These are phyloP conservation scores for Prunus dulcis DNA, from an alignment of 306 rosid species.

Conservation along the genomic window DNA sequence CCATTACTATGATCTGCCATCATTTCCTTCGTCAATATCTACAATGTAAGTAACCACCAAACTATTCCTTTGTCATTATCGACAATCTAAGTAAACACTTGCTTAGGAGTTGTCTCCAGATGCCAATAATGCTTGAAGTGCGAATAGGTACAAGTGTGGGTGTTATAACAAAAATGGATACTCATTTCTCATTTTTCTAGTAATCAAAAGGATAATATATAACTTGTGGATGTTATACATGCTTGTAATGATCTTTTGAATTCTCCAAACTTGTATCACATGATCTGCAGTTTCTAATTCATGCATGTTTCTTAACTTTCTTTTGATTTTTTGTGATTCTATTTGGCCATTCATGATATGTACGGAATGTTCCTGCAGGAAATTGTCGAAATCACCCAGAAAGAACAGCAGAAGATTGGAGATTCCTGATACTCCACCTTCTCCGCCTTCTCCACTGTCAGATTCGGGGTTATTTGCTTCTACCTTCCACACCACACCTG, in stretches of 20 bases:
- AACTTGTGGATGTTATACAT: not conserved
- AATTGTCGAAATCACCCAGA: conserved; percentile 50
- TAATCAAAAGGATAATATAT: not conserved
- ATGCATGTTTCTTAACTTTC: conserved; percentile 1
- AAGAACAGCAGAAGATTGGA: conserved; percentile 45
- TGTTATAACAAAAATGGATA: not conserved
- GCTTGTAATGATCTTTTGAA: not conserved
- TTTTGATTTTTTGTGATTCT: not conserved
- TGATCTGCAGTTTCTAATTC: not conserved
- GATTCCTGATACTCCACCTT: conserved; percentile 45
- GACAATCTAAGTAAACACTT: not conserved
- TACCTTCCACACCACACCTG: conserved; percentile 65
- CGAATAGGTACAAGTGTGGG: not conserved
- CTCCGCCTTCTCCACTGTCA: not conserved
- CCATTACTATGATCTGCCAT: conserved; percentile 12
- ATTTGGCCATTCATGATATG: conserved; percentile 3
- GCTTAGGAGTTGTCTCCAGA: not conserved
- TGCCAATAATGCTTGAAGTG: not conserved
- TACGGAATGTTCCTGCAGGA: conserved; percentile 50
- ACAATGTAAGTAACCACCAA: not conserved
- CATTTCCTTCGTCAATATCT: conserved; percentile 1
- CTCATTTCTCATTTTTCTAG: not conserved
- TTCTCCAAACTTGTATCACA: not conserved
- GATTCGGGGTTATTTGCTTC: conserved; percentile 48
- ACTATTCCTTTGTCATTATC: not conserved